Base-by-base conservation (phyloP, 495 filamentous ascomycete species). In the Oidiodendron maius region DNA sequence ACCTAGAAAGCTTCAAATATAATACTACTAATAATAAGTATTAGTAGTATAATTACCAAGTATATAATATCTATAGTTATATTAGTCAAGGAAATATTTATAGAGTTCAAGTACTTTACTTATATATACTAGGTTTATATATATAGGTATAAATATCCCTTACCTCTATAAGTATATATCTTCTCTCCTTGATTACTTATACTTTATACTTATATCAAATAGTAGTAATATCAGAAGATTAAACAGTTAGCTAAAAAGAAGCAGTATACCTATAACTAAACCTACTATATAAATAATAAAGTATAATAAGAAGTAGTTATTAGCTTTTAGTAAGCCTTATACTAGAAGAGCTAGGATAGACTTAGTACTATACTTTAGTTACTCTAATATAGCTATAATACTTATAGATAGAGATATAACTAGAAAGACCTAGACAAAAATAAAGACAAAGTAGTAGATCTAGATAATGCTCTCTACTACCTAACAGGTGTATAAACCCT, bases 251-350 rank as follows among this genome's bases (percentile, higher is more conserved):
- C 40, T 51, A 25, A 91, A 76, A 56, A 89, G 83, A 21, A 93
- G 71, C 22, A 97, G 68, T 3, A 81, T 75, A 50, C 78, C 74
- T 0, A 87, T 70, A 46, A 85, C 83, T 55, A 93, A 81, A 17
- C 82, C 83, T 47, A 96, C 65, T 39, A 88, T 90, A 64, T 94
- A 87, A 16, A 97, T 74, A 56, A 96, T 81, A 59, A 97, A 89
- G 68, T 94, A 97, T 2, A 86, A 84, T 40, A 96, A 84, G 69
- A 94, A 97, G 64, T 96, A 89, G 66, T 94, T 96, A 53, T 85
- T 87, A 3, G 89, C 77, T 46, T 74, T 80, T 13, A 91, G 91
- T 16, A 96, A 67, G 52, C 86, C 84, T 17, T 72, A 56, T 13
- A 91, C 82, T 12, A 97, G 75, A 45, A 95, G 64, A 9, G 50